These are phyloP conservation scores for Fusarium nodosum DNA, from an alignment of 2,329 filamentous ascomycete species.

Conservation along the genomic window DNA sequence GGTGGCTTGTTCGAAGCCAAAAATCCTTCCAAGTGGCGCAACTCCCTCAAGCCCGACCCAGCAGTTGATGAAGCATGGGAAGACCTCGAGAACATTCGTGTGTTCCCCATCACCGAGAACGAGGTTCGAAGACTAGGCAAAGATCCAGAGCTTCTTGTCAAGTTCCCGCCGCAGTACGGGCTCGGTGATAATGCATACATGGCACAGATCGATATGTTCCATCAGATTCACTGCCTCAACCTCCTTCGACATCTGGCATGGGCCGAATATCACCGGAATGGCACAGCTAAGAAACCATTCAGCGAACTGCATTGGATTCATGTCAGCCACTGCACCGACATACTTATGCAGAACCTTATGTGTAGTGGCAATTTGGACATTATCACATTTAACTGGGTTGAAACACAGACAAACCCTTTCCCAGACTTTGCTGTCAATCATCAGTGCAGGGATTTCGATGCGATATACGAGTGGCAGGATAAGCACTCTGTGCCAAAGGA, in stretches of 20 bases:
- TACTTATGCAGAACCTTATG: conserved; percentile 24
- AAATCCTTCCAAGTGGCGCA: conserved; percentile 21
- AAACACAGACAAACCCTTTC: conserved; percentile 17
- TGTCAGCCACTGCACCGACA: conserved; percentile 18
- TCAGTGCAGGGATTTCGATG: conserved; percentile 18
- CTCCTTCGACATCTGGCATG: conserved; percentile 12
- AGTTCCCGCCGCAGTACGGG: conserved; percentile 15
- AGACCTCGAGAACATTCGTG: conserved; percentile 17
- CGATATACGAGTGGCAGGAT: conserved; percentile 25
- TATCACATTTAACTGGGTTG: conserved; percentile 22
- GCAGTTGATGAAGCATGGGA: conserved; percentile 24
- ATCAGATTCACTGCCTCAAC: conserved; percentile 24
- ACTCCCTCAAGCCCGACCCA: conserved; percentile 1
- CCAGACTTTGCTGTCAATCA: conserved; percentile 22
- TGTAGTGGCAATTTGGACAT: conserved; percentile 15
- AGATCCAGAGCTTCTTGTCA: conserved; percentile 21
- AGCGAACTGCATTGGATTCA: conserved; percentile 21
- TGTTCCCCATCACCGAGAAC: conserved; percentile 10
- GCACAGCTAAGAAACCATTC: conserved; percentile 13
- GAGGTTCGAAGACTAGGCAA: conserved; percentile 16
- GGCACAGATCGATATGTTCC: conserved; percentile 23
- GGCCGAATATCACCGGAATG: conserved; percentile 17
- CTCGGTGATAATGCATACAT: conserved; percentile 19
- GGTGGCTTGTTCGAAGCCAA: conserved; percentile 22
- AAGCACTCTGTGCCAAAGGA: conserved; percentile 19